These are phyloP conservation scores for Aspergillus nomiae DNA, from an alignment of 2,329 filamentous ascomycete species.

Conservation along the genomic window DNA sequence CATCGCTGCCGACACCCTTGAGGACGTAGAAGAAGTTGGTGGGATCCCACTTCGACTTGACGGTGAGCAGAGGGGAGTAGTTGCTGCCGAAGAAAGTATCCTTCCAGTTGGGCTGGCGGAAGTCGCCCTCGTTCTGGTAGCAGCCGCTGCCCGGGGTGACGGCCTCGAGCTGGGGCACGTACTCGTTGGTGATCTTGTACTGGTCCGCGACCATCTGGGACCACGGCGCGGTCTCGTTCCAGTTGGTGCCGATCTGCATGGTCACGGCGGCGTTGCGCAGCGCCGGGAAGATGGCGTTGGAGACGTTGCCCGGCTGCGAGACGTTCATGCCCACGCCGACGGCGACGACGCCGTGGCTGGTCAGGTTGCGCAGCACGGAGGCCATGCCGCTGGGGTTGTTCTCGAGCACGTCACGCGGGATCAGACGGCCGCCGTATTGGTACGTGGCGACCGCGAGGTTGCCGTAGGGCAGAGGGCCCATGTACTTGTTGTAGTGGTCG, in stretches of 20 bases:
- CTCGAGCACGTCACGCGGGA: conserved; percentile 37
- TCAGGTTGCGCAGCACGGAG: conserved; percentile 36
- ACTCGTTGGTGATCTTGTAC: conserved; percentile 42
- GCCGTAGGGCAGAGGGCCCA: conserved; percentile 32
- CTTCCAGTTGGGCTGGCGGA: conserved; percentile 44
- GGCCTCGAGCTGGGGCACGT: conserved; percentile 41
- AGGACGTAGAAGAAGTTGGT: conserved; percentile 42
- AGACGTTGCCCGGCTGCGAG: conserved; percentile 35
- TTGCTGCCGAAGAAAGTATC: conserved; percentile 46
- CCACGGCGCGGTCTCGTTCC: conserved; percentile 43
- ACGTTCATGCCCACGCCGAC: conserved; percentile 45
- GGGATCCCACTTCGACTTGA: conserved; percentile 49
- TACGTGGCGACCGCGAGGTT: conserved; percentile 28
- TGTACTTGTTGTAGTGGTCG: conserved; percentile 36
- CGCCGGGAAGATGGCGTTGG: conserved; percentile 44
- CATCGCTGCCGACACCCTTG: conserved; percentile 43
- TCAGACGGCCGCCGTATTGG: conserved; percentile 37
- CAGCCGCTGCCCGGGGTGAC: conserved; percentile 41
- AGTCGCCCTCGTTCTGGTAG: conserved; percentile 49
- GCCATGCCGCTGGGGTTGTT: conserved; percentile 33
- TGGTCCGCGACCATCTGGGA: conserved; percentile 39
- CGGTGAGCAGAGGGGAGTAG: conserved; percentile 35
- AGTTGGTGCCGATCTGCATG: conserved; percentile 36
- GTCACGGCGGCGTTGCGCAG: conserved; percentile 43
- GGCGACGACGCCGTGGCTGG: conserved; percentile 35